Evolutionary conservation across 495 filamentous ascomycete genomes (phyloP), one percentile per base, ranked within the genome.

Genomic region (Extremus antarcticus): DNA sequence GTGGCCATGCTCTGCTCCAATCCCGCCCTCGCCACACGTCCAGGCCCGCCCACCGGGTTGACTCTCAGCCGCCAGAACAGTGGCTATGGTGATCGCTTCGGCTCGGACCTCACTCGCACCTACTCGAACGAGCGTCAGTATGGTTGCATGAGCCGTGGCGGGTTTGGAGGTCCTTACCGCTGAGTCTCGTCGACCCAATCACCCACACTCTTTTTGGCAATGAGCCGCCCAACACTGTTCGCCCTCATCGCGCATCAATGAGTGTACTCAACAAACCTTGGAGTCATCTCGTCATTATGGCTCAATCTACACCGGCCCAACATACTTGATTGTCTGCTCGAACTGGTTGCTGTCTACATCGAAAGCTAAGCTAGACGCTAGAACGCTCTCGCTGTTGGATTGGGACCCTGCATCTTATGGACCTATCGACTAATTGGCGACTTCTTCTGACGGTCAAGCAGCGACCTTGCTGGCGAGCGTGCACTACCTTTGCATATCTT

Each of bases 1-100:
- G 92, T 97, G 43, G 92, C 91, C 47, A 96, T 97, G 89, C 86
- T 97, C 54, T 97, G 94, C 72, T 95, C 88, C 74, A 97, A 96
- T 65, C 91, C 90, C 29, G 85, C 86, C 24, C 79, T 86, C 59
- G 76, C 85, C 35, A 94, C 87, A 58, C 87, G 89, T 45, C 88
- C 90, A 29, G 88, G 88, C 38, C 88, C 90, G 53, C 85, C 86
- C 38, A 80, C 81, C 49, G 82, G 86, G 11, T 71, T 78, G 63
- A 83, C 76, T 66, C 72, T 77, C 47, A 74, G 74, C 51, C 78
- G 81, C 54, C 81, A 81, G 54, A 78, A 82, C 71, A 78, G 73
- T 56, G 70, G 75, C 52, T 71, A 72, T 53, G 67, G 68, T 50
- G 72, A 57, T 38, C 50, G 51, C 58, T 61, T 57, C 50, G 54